These are phyloP conservation scores for Solanum appendiculatum DNA, from an alignment of 257 asterid genomes.

Conservation along the genomic window DNA sequence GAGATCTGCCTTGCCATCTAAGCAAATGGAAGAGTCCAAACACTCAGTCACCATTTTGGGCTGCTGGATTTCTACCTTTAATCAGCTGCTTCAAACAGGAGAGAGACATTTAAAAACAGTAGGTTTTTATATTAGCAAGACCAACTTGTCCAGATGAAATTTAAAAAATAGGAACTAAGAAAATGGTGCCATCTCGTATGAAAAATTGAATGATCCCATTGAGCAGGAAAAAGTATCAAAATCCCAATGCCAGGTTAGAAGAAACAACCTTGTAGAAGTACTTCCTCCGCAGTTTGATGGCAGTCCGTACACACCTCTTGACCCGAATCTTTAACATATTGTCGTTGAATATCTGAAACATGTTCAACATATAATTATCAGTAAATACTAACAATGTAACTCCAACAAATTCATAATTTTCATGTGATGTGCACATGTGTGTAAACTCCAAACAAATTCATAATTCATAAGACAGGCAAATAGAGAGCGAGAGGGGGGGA, in stretches of 20 bases:
- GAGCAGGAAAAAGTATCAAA: neutral
- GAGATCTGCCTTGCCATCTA: conserved; percentile 12
- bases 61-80: conserved; percentile 46
- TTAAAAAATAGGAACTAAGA: neutral
- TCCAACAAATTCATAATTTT: neutral
- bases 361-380: neutral
- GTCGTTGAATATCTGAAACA: conserved; percentile 82
- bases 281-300: conserved; percentile 91
- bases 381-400: neutral
- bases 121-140: neutral
- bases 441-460: neutral
- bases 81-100: conserved; percentile 49
- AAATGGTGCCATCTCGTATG: neutral
- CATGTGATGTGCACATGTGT: neutral
- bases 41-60: conserved; percentile 40
- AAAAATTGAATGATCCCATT: neutral
- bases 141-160: neutral
- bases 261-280: conserved; percentile 63
- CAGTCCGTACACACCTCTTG: conserved; percentile 76
- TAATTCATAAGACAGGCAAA: neutral
- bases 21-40: conserved; percentile 9
- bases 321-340: conserved; percentile 74
- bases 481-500: neutral
- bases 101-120: neutral
- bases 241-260: conserved; percentile 1